Base-by-base conservation (phyloP, 352 stramenopile genomes). In the Pythium aristosporum region DNA sequence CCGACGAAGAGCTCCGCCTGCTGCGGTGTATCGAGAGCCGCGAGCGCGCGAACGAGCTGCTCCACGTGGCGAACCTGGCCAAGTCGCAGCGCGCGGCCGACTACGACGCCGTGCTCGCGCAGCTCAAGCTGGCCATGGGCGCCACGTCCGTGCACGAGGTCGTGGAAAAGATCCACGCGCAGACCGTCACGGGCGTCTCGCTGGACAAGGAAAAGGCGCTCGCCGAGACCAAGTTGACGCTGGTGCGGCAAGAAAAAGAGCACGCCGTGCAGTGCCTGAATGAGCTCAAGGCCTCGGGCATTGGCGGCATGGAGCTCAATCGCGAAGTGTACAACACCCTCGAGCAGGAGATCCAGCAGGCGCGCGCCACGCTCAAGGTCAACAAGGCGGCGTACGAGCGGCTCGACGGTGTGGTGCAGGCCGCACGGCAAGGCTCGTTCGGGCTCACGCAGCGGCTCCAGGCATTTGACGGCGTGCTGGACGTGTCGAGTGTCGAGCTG, bases 311-410 rank as follows among this genome's bases (percentile, higher is more conserved):
- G 18, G 82, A 91, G 52, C 76, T 93, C 54, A 91, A 89, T 13
- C 81, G 84, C 11, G 84, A 93, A 65, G 81, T 92, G 36, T 92
- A 90, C 70, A 92, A 89, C 55, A 84, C 80, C 13, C 68, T 92
- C 11, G 83, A 92, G 49, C 83, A 66, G 51, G 82, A 92, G 55
- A 91, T 94, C 62, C 79, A 87, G 59, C 78, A 90, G 37, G 79
- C 80, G 9, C 88, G 91, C 55, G 76, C 74, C 20, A 73, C 77
- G 4, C 67, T 91, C 41, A 94, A 92, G 58, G 70, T 89, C 36
- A 92, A 91, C 69, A 92, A 92, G 63, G 79, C 80, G 0, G 84
- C 82, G 16, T 88, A 79, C 60, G 85, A 92, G 61, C 79, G 84
- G 2, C 62, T 94, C 0, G 79, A 91, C 43, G 75, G 81, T n/a